Evolutionary conservation across 306 rosid genomes (phyloP).

Genomic region (Elaeagnus macrophylla): DNA sequence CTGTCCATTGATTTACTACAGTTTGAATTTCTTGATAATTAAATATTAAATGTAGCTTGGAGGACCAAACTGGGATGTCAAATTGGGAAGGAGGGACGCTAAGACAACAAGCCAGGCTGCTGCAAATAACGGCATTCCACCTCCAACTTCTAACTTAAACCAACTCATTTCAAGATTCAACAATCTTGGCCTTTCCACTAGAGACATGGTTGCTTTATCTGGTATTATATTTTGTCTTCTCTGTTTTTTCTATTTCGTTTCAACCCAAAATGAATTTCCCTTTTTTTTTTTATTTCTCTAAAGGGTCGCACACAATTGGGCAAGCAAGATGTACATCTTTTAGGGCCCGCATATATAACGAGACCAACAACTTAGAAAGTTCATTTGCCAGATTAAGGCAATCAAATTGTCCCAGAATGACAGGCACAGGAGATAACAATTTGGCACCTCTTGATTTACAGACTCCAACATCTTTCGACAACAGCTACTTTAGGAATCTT

Average conservation of each 20-base stretch:
- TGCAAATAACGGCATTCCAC: conserved; percentile 63
- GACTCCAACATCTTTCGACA: conserved; percentile 55
- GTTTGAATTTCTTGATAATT: neutral
- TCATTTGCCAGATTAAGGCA: conserved; percentile 41
- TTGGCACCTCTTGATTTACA: conserved; percentile 65
- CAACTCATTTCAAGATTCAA: conserved; percentile 50
- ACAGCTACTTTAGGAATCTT: conserved; percentile 61
- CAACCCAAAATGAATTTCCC: too few relatives aligned
- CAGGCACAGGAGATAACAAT: conserved; percentile 78
- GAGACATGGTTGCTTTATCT: conserved; percentile 67
- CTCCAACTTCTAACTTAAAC: conserved; percentile 52
- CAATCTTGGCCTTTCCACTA: conserved; percentile 63
- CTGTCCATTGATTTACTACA: neutral
- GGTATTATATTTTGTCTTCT: conserved; percentile 24
- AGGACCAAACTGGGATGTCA: conserved; percentile 75
- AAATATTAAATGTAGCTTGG: conserved; percentile 43
- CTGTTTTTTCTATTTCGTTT: too few relatives aligned
- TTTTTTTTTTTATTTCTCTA: too few relatives aligned
- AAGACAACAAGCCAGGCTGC: conserved; percentile 54
- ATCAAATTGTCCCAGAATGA: conserved; percentile 43
- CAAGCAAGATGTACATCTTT: conserved; percentile 69
- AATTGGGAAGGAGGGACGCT: conserved; percentile 82
- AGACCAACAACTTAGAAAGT: conserved; percentile 35
- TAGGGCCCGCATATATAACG: conserved; percentile 55
- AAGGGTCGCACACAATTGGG: conserved; percentile 82